These are phyloP conservation scores for Fagopyrum esculentum DNA, from an alignment of 148 eudicot genomes.

Conservation along the genomic window DNA sequence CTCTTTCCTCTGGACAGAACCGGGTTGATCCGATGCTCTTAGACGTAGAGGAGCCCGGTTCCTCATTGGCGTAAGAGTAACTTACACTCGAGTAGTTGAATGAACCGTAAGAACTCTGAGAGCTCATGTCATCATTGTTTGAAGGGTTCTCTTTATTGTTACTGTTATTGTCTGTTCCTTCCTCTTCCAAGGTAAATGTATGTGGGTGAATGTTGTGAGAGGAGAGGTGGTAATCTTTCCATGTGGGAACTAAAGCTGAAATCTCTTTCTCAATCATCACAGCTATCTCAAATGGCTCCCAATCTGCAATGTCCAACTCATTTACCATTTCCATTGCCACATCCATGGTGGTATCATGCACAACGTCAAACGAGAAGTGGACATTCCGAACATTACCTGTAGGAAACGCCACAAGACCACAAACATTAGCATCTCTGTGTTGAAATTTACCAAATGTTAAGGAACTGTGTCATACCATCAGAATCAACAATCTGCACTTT, in stretches of 20 bases:
- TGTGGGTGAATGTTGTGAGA: slow-evolving; percentile 31
- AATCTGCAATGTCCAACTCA: slow-evolving; percentile 63
- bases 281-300: slow-evolving; percentile 67
- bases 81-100: slow-evolving; percentile 31
- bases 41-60: not conserved
- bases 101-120: slow-evolving; percentile 37
- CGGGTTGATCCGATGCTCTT: slow-evolving; percentile 32
- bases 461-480: slow-evolving; percentile 36
- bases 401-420: not conserved
- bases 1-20: slow-evolving; percentile 30
- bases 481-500: slow-evolving; percentile 56
- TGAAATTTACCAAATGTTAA: not conserved
- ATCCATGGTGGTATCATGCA: slow-evolving; percentile 52
- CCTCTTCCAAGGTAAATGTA: slow-evolving; percentile 37
- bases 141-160: slow-evolving; percentile 11
- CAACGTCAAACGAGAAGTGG: slow-evolving; percentile 54
- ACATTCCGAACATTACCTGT: slow-evolving; percentile 48
- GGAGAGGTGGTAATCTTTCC: slow-evolving; percentile 25
- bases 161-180: slow-evolving; percentile 23
- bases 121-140: slow-evolving; percentile 42
- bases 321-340: slow-evolving; percentile 80
- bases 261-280: slow-evolving; percentile 63
- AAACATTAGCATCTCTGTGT: too few relatives aligned
- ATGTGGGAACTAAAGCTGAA: slow-evolving; percentile 44
- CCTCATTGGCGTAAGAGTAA: slow-evolving; percentile 26